Percentiles rank a stretch among this genome's conserved stretches.
These are phyloP conservation scores for Trichoderma asperellum DNA, from an alignment of 2,329 filamentous ascomycete genomes.

Conservation along the genomic window DNA sequence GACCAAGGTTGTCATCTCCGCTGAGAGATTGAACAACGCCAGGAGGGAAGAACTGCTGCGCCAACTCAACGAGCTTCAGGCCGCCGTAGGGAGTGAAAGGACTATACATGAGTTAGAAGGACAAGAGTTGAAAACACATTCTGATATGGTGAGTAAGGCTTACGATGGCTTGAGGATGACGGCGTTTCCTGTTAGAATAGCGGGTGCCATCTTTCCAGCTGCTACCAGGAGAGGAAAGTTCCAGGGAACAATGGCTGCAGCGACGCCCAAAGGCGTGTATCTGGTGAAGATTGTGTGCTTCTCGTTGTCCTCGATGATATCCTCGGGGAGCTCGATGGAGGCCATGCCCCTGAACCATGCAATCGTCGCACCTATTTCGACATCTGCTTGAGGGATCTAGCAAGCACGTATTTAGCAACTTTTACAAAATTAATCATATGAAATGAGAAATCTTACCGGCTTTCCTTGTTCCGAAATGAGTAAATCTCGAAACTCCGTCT, in stretches of 20 bases:
- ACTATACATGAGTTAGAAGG: neutral
- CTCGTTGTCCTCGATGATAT: constrained; percentile 44
- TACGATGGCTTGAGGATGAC: constrained; percentile 60
- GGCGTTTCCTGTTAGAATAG: constrained; percentile 59
- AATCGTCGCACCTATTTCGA: constrained; percentile 33
- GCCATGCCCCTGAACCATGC: constrained; percentile 38
- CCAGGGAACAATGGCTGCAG: constrained; percentile 56
- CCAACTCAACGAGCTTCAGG: constrained; percentile 64
- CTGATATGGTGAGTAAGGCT: neutral
- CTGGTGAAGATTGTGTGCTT: constrained; percentile 28
- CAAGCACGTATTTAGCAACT: neutral
- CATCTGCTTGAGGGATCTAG: constrained; percentile 17
- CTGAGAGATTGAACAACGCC: constrained; percentile 65
- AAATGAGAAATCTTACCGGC: constrained; percentile 24
- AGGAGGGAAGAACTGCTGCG: constrained; percentile 59
- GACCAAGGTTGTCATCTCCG: constrained; percentile 65
- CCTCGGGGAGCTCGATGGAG: constrained; percentile 41
- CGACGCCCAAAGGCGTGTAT: constrained; percentile 44
- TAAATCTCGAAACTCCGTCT: constrained; percentile 33
- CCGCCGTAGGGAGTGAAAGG: constrained; percentile 61
- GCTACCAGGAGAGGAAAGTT: constrained; percentile 51
- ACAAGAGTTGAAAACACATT: neutral
- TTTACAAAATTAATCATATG: neutral
- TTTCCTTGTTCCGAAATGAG: constrained; percentile 37
- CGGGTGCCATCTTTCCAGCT: constrained; percentile 59